Conservation (phyloP, 371 early-diverging fungal genomes). For the Conidiobolus incongruus region DNA sequence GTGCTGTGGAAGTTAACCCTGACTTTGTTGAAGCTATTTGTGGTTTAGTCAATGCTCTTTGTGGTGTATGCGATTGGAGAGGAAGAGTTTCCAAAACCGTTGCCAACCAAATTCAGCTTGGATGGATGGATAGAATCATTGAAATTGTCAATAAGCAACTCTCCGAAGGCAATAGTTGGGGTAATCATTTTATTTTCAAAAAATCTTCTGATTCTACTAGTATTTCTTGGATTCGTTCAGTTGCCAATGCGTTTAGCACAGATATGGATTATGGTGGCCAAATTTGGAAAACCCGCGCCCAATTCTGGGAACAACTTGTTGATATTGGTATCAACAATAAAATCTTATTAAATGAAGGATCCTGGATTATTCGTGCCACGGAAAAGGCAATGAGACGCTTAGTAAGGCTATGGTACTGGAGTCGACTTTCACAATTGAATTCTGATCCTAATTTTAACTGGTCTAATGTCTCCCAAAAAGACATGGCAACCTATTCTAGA, state of each 20-base stretch:
- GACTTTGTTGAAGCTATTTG: conserved; percentile 83
- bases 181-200: conserved; percentile 17
- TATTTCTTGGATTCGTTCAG: neutral
- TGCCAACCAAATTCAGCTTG: conserved; percentile 13
- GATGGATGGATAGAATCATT: conserved; percentile 60
- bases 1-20: conserved; percentile 67
- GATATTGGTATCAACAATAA: neutral
- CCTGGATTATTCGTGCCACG: conserved; percentile 42
- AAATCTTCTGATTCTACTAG: neutral
- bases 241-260: neutral
- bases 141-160: conserved; percentile 62
- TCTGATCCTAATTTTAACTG: conserved; percentile 2
- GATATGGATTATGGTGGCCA: neutral
- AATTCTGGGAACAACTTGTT: neutral
- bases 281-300: neutral
- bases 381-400: conserved; percentile 32
- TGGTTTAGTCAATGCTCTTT: conserved; percentile 65
- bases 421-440: conserved; percentile 12
- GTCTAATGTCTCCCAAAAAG: conserved; percentile 2
- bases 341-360: conserved; percentile 33
- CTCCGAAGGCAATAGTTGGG: conserved; percentile 31
- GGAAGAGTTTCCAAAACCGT: conserved; percentile 26
- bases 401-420: conserved; percentile 40
- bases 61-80: conserved; percentile 81
- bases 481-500: conserved; percentile 20